Evolutionary conservation across 768 basidiomycete species (phyloP).

Genomic region (Trametes cinnabarina): DNA sequence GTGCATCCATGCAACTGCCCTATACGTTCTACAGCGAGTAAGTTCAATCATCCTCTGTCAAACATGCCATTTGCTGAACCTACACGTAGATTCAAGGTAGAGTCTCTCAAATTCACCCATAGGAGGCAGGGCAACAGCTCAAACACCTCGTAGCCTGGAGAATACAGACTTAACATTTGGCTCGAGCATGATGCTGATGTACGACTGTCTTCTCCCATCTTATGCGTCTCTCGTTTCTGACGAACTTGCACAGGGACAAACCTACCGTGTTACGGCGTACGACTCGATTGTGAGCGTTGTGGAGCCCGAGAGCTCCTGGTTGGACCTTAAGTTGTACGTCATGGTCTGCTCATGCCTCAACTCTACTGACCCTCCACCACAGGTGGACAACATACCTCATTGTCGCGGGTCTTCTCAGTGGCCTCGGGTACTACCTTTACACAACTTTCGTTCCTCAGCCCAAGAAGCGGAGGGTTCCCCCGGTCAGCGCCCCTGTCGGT

Average conservation of each 20-base stretch:
- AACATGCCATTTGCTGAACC: background rate
- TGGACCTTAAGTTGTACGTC: constrained; percentile 78
- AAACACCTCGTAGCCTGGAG: constrained; percentile 58
- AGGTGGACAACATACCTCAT: constrained; percentile 70
- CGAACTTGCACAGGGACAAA: constrained; percentile 44
- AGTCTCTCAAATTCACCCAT: constrained; percentile 12
- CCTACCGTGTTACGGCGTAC: constrained; percentile 63
- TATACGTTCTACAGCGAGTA: constrained; percentile 82
- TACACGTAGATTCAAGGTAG: constrained; percentile 17
- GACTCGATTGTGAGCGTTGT: constrained; percentile 77
- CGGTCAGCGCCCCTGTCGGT: constrained; percentile 54
- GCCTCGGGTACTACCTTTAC: constrained; percentile 63
- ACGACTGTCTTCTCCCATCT: constrained; percentile 20
- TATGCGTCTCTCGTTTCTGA: background rate
- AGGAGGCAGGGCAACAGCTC: background rate
- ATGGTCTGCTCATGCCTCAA: constrained; percentile 4
- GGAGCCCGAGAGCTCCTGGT: constrained; percentile 73
- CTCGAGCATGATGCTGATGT: constrained; percentile 70
- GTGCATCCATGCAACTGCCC: constrained; percentile 62
- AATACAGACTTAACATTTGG: constrained; percentile 72
- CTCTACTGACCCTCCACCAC: constrained; percentile 25
- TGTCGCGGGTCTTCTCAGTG: constrained; percentile 60
- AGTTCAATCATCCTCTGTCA: constrained; percentile 30
- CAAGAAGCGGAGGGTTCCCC: constrained; percentile 54
- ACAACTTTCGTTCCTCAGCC: constrained; percentile 60